Percentiles rank a stretch among this genome's conserved stretches.
phyloP scores from a whole-genome alignment of 192 early-diverging fungal species.

The Helicostylum pulchrum region DNA sequence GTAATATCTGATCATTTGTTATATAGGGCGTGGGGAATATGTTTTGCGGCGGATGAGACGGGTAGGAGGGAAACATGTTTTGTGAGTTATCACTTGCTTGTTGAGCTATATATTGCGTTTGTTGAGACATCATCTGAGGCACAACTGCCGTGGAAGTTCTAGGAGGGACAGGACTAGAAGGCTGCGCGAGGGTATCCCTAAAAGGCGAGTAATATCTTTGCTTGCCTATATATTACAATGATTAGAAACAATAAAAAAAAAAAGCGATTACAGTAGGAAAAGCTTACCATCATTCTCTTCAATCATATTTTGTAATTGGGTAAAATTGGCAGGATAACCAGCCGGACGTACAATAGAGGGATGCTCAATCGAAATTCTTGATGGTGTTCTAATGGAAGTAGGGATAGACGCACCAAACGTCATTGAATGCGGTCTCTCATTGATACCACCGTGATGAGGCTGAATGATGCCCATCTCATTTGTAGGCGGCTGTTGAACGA shows the following conservation, averaged over 20 bases:
- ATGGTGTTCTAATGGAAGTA: not conserved
- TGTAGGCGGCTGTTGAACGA: not conserved
- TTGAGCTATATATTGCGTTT: not conserved
- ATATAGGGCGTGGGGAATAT: not conserved
- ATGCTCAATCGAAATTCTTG: not conserved
- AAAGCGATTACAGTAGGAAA: too few species aligned
- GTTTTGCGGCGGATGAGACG: not conserved
- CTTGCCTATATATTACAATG: not conserved
- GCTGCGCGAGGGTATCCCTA: not conserved
- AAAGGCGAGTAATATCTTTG: not conserved
- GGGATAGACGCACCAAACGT: not conserved
- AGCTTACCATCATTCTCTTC: not conserved
- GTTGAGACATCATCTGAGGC: not conserved
- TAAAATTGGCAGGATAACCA: not conserved
- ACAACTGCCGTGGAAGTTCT: not conserved
- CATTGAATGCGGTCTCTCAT: conserved; percentile 8
- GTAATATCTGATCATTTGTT: conserved; percentile 4
- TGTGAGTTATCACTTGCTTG: not conserved
- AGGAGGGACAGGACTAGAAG: conserved; percentile 1
- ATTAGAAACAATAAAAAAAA: not conserved
- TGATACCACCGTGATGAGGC: not conserved
- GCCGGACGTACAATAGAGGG: not conserved
- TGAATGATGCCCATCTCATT: not conserved
- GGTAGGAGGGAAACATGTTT: not conserved
- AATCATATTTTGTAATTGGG: not conserved